These are phyloP conservation scores for Lichtheimia hyalospora DNA, from an alignment of 371 early-diverging fungal species.

Conservation along the genomic window DNA sequence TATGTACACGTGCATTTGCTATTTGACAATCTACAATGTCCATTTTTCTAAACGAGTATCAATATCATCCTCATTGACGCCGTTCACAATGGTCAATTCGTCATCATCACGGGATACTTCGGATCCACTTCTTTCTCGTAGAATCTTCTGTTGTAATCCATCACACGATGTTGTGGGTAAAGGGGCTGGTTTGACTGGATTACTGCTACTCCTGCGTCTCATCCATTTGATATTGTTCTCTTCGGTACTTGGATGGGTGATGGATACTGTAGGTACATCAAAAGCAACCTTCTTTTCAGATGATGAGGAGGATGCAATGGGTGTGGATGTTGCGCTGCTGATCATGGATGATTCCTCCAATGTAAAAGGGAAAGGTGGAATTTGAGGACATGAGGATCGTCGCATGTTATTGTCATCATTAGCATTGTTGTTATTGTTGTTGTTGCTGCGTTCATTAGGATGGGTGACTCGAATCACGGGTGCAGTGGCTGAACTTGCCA, in stretches of 20 bases:
- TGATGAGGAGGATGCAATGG: not conserved
- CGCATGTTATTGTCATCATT: constrained; percentile 7
- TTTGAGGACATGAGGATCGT: constrained; percentile 20
- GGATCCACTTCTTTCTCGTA: constrained; percentile 10
- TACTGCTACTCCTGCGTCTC: constrained; percentile 16
- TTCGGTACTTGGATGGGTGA: not conserved
- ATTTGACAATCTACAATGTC: not conserved
- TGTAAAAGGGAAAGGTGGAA: constrained; percentile 16
- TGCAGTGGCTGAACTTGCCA: no score
- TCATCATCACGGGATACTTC: constrained; percentile 13
- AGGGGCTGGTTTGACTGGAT: constrained; percentile 10
- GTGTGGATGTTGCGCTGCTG: not conserved
- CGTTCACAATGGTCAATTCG: constrained; percentile 12
- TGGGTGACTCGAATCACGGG: no score
- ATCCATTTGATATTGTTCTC: constrained; percentile 5
- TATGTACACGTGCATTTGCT: no score
- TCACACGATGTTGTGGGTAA: no score
- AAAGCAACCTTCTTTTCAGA: constrained; percentile 8
- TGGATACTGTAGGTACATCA: constrained; percentile 7
- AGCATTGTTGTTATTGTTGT: not conserved
- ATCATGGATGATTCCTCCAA: not conserved
- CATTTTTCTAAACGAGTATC: constrained; percentile 2
- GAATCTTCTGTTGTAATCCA: not conserved
- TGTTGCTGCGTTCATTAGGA: not conserved
- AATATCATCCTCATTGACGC: constrained; percentile 1